Percentiles rank a stretch among this genome's conserved stretches.
Conservation (phyloP, 352 stramenopile species). For the Globisporangium paroecandrum region DNA sequence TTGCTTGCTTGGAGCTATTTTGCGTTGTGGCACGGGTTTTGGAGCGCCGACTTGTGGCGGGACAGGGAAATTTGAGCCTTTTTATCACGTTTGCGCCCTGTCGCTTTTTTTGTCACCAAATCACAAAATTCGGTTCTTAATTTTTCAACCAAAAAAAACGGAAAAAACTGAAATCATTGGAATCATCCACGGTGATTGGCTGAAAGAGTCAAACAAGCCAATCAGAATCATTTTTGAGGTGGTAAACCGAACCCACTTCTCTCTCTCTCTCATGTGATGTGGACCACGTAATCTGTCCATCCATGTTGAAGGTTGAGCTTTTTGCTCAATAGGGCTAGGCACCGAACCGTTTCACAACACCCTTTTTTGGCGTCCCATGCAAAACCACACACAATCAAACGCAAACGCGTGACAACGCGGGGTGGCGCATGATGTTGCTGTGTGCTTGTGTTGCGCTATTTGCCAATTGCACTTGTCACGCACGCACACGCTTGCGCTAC, state of each 20-base stretch:
- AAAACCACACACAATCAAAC: not conserved
- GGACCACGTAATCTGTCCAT: not conserved
- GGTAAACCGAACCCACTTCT: not conserved
- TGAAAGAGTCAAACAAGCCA: not conserved
- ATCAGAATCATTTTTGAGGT: not conserved
- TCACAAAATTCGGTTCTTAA: not conserved
- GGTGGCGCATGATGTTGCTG: too few relatives aligned
- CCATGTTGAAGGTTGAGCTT: slow-evolving; percentile 6
- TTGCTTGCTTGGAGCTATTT: not conserved
- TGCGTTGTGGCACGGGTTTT: not conserved
- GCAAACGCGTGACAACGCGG: not conserved
- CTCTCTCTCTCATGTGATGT: not conserved
- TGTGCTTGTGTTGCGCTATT: not conserved
- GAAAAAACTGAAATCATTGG: not conserved
- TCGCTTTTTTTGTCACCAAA: not conserved
- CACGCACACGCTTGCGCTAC: too few relatives aligned
- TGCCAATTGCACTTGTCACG: not conserved
- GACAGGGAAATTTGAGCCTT: not conserved
- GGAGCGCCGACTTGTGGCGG: not conserved
- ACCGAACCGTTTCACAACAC: not conserved
- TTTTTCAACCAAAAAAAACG: not conserved
- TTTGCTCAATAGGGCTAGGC: slow-evolving; percentile 3
- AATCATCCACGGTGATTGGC: not conserved
- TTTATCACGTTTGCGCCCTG: not conserved
- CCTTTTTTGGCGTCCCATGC: too few relatives aligned